Evolutionary conservation across 495 filamentous ascomycete species (phyloP), one percentile per base, ranked within the genome.

Genomic region (Collariella sp.): DNA sequence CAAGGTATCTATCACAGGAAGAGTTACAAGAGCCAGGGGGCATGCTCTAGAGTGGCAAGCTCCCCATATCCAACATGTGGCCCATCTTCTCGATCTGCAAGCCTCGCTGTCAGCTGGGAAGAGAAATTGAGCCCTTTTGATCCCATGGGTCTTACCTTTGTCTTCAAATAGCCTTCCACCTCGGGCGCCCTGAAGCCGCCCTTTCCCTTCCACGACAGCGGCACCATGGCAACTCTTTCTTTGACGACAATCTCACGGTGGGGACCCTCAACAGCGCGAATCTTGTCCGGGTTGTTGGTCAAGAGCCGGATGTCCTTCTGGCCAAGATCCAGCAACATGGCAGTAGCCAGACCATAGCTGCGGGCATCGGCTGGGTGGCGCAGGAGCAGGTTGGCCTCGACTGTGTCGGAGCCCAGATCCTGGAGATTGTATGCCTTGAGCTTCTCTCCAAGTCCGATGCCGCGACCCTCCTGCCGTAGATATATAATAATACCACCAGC

Each of bases 201-300:
- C 61, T 83, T 85, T 6, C 87, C 87, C 55, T 85, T 85, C 93
- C 93, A 98, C 11, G 88, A 88, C 48, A 96, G 68, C n/a, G 93
- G 93, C 36, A 97, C 81, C 93, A 98, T 98, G 1, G 90, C 79
- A 24, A 98, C 89, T 41, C 94, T 75, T 65, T 96, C 91, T 58
- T 83, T 89, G 7, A 98, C 91, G 43, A 83, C 77, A 5, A 97
- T 77, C 72, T 96, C 91, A 19, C 89, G 76, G 55, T 86, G 86
- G 0, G 89, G 88, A 0, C 93, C 93, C 63, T 98, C 93, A 7
- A 98, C 87, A 2, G 93, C 93, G 22, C 89, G 78, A 29, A 97
- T 84, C 74, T 98, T 98, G 59, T 98, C 93, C 0, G 93, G 93
- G 63, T 98, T 98, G 68, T 98, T 98, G n/a, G 93, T 98, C 55